Evolutionary conservation across 108 stramenopile genomes (phyloP), one percentile per base, ranked within the genome.

Genomic region (Discostella stelligeroides): DNA sequence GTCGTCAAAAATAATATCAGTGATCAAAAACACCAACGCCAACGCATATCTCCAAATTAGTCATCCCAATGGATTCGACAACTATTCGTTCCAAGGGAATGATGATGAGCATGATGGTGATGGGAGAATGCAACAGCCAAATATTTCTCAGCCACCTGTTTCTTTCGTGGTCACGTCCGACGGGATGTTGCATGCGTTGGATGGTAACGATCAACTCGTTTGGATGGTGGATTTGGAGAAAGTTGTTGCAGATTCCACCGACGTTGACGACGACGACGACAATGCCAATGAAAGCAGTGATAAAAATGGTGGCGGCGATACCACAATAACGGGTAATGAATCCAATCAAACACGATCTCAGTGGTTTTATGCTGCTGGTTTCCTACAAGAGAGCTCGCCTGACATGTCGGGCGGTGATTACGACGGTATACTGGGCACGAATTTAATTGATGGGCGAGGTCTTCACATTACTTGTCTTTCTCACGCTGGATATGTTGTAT

Each of bases 141-240:
- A 17, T 34, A 4, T 8, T 24, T 25, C 24, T 24, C 62, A 47
- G 34, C 68, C 78, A 14, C 78, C 78, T 5, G 71, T 25, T 25
- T 60, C 50, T 6, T 79, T 79, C 39, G 55, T 79, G 34, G 60
- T 79, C 57, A 79, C 70, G 4, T 72, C 78, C 39, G 60, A 28
- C 8, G 75, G 75, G 39, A 37, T 66, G 5, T 1, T 77, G 13
- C n/a, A 57, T 38, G 76, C 71, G 6, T 47, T 72, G 54, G 64
- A 47, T 29, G 77, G 77, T 53, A 40, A 76, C 14, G 80, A 72
- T 66, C 43, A 34, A 41, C 45, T 64, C 13, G 63, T 71, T 12
- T 81, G 80, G 75, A 64, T 50, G 12, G 75, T 81, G 21, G 69
- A 81, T 49, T 56, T 81, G 43, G 75, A 76, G 51, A 76, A 76